Base-by-base conservation (phyloP, 371 early-diverging fungal species). In the Syncephalastrum monosporum region DNA sequence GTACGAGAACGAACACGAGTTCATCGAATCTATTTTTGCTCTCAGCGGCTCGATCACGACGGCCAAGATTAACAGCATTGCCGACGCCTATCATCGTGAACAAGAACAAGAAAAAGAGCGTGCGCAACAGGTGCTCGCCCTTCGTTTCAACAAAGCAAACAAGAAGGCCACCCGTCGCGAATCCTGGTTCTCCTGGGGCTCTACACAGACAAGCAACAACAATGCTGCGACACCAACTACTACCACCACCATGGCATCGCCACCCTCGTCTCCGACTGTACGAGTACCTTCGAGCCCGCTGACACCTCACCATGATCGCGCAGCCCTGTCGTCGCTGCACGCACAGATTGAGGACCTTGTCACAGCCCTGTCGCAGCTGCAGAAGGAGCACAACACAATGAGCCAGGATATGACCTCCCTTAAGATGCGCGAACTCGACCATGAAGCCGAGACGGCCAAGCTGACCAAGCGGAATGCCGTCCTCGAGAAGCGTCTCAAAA, bases 1-100 rank as follows among this genome's bases (percentile, higher is more conserved):
- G 33, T 96, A 94, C 65, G 90, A 92, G 51, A 64, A 55, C n/a
- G 81, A 82, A 14, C 87, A 83, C 61, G 72, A 78, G 45, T 83
- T 96, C 29, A 88, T 96, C 51, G 71, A 72, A 38, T 91, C 93
- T 48, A 90, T 94, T 0, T 85, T 88, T 78, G 67, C 77, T 14
- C 79, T 96, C 14, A 81, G 82, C 44, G 69, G 77, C 1, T 53
- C 69, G n/a, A 87, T 96, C 53, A 82, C 91, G 16, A 84, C 83
- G 47, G 68, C 72, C 38, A 87, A 86, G 59, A 75, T 96, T 53
- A 91, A 86, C 52, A 76, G 72, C 17, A 81, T 95, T n/a, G 85
- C 91, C 0, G 78, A 72, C 12, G 71, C 74, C 44, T 89, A 90
- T 62, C 60, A 79, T 7, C 68, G 69, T 4, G 81, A 84, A 47